phyloP scores from a whole-genome alignment of 768 basidiomycete species.

The Boletus barrowsii region DNA sequence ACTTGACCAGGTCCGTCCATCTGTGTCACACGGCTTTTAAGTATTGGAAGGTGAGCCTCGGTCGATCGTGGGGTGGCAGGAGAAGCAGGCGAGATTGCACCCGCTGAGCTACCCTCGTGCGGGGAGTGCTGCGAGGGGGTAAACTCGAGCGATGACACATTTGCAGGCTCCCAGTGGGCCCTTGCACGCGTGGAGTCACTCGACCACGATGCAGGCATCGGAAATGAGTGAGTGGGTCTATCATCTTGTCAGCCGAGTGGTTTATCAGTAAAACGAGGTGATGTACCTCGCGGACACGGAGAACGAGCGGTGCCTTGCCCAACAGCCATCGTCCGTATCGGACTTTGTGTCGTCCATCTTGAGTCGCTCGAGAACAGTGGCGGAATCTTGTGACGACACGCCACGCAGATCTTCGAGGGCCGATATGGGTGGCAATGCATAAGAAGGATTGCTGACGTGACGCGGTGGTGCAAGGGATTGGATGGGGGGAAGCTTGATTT shows the following conservation, averaged over 20 bases:
- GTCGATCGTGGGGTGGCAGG: slow-evolving; percentile 54
- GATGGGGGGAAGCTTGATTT: slow-evolving; percentile 42
- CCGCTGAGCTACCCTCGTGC: slow-evolving; percentile 46
- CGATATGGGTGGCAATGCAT: slow-evolving; percentile 66
- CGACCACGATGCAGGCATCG: slow-evolving; percentile 27
- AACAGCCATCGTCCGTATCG: slow-evolving; percentile 24
- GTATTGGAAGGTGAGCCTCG: slow-evolving; percentile 14
- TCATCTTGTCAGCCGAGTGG: not conserved
- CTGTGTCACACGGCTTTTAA: slow-evolving; percentile 12
- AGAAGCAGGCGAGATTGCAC: slow-evolving; percentile 48
- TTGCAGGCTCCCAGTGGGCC: slow-evolving; percentile 15
- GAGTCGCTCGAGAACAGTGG: slow-evolving; percentile 64
- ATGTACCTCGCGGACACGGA: slow-evolving; percentile 39
- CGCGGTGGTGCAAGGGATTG: slow-evolving; percentile 32
- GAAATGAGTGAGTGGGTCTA: slow-evolving; percentile 19
- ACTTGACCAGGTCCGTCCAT: slow-evolving; percentile 10
- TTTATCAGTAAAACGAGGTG: not conserved
- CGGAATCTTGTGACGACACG: slow-evolving; percentile 50
- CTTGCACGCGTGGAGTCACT: slow-evolving; percentile 15
- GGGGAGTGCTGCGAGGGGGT: slow-evolving; percentile 30
- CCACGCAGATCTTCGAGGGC: slow-evolving; percentile 63
- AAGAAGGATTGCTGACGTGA: slow-evolving; percentile 36
- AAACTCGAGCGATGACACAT: slow-evolving; percentile 15
- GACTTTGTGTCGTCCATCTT: slow-evolving; percentile 45
- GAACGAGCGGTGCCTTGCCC: slow-evolving; percentile 43